Base-by-base conservation (phyloP, 805 yeast genomes). In the Candida taoyuanica region DNA sequence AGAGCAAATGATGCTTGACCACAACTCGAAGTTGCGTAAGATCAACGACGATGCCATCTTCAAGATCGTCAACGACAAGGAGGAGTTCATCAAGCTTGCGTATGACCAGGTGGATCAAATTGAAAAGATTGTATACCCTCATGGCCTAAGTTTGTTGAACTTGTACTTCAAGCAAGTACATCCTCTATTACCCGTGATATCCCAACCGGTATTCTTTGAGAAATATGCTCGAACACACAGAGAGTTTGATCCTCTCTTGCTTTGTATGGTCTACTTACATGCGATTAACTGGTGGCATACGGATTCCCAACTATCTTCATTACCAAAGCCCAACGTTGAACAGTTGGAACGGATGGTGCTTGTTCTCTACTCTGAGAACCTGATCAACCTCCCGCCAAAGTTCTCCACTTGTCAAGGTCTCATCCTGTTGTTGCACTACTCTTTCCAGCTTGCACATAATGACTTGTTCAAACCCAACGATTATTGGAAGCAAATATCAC, bases 381-480 rank as follows among this genome's bases (percentile, higher is more conserved):
- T 55, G 17, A 47, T 48, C 15, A 53, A 53, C 31, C 28, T 48
- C 8, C 52, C 63, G 2, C 52, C 52, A 24, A 56, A 64, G 23
- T 49, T 64, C 19, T 58, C 68, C 4, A 61, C 63, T 2, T 54
- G 67, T 15, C 73, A 68, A 46, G 68, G 67, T 0, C 60, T 68
- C 5, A 44, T 68, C 19, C 46, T 68, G 19, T 43, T 68, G 18
- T 31, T 56, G 25, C 52, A 58, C 29, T 58, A 59, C 37, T 27
- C 45, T 3, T 43, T 44, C 36, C 34, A 30, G 18, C 31, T 34
- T 6, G 40, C 39, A 4, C 33, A 39, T 13, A 44, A 42, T 14
- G 37, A 37, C 15, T n/a, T 43, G 24, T 45, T 42, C 37, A 36
- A 23, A n/a, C 42, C 41, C 5, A 43, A 40, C 14, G 47, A 46